Evolutionary conservation across 805 yeast species (phyloP), one percentile per base, ranked within the genome.

Genomic region (Teunomyces pallodes): DNA sequence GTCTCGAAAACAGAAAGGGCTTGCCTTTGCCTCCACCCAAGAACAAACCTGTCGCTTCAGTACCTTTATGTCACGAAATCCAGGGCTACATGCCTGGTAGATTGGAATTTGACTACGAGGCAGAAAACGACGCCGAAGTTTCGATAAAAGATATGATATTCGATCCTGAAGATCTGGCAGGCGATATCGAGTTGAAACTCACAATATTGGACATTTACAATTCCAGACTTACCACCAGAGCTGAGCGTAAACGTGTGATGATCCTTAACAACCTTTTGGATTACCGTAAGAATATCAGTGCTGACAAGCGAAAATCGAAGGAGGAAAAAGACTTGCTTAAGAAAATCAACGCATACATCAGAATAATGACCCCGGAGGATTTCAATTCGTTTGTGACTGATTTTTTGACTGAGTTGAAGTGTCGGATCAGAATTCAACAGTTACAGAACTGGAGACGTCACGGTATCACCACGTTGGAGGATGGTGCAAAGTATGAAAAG

Each of bases 61-160:
- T 87, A 5, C 99, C 99, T 0, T 78, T 94, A 48, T 91, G 98
- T 70, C 97, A 95, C 61, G 98, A 95, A 60, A 82, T 94, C 52
- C 98, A 94, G 65, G 97, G 97, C 2, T 94, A 84, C 64, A 94
- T 94, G 99, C 99, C 99, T 35, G 99, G 98, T 38, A 82, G 99
- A 60, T 73, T 94, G 52, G 99, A 94, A 66, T 94, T 94, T 65
- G 99, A 94, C 60, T 89, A 86, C 50, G 99, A 94, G 65, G 90
- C 87, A 35, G 99, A 94, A 64, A 94, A 94, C 59, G 99, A 94
- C 47, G 98, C 99, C 0, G 99, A 94, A 67, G 76, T 86, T 47
- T 84, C 94, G 0, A 89, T 94, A 14, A 94, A 94, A 62, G 99
- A 94, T 64, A 89, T 94, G 96, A 80, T 86, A 1, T 94, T 95